Base-by-base conservation (phyloP, 306 rosid genomes). In the Adenanthera pavonina region DNA sequence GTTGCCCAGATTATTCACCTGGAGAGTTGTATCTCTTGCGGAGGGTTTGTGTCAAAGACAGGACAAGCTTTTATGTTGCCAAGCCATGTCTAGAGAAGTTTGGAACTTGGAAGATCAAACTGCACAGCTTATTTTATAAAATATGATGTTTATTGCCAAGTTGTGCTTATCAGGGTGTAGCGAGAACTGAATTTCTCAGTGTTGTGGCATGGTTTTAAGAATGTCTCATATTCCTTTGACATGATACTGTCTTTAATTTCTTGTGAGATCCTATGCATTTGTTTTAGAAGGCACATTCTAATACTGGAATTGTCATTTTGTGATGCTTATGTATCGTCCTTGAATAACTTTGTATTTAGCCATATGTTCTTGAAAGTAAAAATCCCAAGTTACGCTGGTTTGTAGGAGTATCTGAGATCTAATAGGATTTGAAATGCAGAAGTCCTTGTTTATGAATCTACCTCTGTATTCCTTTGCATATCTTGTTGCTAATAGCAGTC, bases 41-140 rank as follows among this genome's bases (percentile, higher is more conserved):
- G 30, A 25, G 30, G 30, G 30, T 25, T 25, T 25, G 30, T 25
- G 30, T 25, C 30, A 25, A 25, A 25, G 30, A 25, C 30, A 25
- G 30, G 30, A 25, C 30, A 25, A 25, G 30, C 30, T 25, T 25
- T 25, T 25, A 25, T 25, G 30, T 25, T 25, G 30, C 30, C 30
- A 25, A 25, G 30, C 30, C 30, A 25, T 25, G 30, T 25, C 30
- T 25, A 25, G 30, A 25, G 30, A 25, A 25, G 30, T 25, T 25
- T 25, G 30, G 30, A 57, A n/a, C 82, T 59, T 79, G 0, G 46
- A 70, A 70, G 70, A 62, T 71, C 36, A 60, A 80, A 48, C 35
- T 33, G 35, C 71, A 43, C 5, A 79, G 46, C n/a, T 44, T 34
- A 34, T 17, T 56, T 7, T 79, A 69, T 65, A 56, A n/a, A 54